Base-by-base conservation (phyloP, 1,284 basidiomycete species). In the Tilletia indica region DNA sequence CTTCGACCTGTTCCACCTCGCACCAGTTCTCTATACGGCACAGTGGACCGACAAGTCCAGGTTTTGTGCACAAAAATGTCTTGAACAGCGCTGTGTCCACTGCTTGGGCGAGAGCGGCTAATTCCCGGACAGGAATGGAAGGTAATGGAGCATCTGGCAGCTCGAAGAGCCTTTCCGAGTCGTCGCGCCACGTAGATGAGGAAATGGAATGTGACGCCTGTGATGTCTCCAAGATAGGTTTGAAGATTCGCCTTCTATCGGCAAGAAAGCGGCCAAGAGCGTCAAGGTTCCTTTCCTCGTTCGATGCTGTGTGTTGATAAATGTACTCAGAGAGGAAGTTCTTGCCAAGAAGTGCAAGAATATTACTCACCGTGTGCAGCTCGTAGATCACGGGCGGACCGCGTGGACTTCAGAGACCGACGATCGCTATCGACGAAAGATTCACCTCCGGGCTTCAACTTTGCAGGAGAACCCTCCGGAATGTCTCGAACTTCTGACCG, bases 31-130 rank as follows among this genome's bases (percentile, higher is more conserved):
- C 90, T 51, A 96, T 87, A 49, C 97, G 89, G 85, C 96, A 98
- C 58, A 99, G 85, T 34, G 93, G 90, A 0, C 93, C 94, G 4
- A 99, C 87, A 72, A 99, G 86, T 9, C 89, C 89, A 0, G 96
- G 94, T 71, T 92, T 88, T 39, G 91, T 91, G 48, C 92, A 87
- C 25, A 99, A 86, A 84, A 97, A 98, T 9, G 91, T 91, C 85
- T 97, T 97, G 86, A 99, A 95, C 75, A 99, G 86, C 8, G 93
- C 94, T 0, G 97, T 99, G 82, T 99, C 94, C 25, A 98, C 92
- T 25, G 97, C 90, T 85, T 97, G 94, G 0, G 94, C 95, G 68
- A 92, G 92, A 0, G 75, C 77, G n/a, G 76, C 74, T 58, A 82
- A 73, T 68, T 81, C 73, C 16, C 79, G 75, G 63, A 76, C 72